These are phyloP conservation scores for Puccinia triticina DNA, from an alignment of 1,284 basidiomycete genomes.

Conservation along the genomic window DNA sequence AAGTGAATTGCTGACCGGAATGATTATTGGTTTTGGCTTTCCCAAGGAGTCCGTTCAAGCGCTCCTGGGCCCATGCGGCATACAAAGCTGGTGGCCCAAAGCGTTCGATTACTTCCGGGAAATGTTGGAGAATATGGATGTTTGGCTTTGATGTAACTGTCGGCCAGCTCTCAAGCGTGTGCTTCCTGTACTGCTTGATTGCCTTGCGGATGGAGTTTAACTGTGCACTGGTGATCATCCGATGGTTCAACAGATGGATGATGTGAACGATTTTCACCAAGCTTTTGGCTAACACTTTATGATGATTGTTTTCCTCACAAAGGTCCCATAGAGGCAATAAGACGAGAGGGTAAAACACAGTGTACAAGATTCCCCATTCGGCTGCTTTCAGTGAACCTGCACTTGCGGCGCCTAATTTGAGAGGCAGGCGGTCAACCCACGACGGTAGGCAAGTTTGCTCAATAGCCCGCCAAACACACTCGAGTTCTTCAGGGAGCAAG, in stretches of 20 bases:
- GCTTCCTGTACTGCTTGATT: conserved; percentile 13
- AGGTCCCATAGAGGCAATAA: conserved; percentile 15
- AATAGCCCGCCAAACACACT: background rate
- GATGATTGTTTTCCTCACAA: background rate
- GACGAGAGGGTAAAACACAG: background rate
- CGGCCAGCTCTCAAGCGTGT: background rate
- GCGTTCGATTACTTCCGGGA: conserved; percentile 4
- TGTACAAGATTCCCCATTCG: conserved; percentile 20
- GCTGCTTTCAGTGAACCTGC: conserved; percentile 18
- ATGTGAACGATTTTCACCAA: conserved; percentile 15
- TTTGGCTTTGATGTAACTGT: conserved; percentile 16
- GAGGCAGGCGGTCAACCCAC: conserved; percentile 16
- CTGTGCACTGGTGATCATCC: background rate
- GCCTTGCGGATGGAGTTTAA: background rate
- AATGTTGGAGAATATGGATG: conserved; percentile 22
- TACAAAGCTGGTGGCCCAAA: conserved; percentile 34
- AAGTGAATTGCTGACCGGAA: background rate
- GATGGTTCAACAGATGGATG: background rate
- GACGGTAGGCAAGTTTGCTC: background rate
- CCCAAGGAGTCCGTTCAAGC: conserved; percentile 30
- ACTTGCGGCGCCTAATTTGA: conserved; percentile 2
- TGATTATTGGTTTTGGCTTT: conserved; percentile 23
- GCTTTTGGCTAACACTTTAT: background rate
- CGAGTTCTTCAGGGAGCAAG: background rate
- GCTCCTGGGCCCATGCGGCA: conserved; percentile 25